Evolutionary conservation across 106 monocot genomes (phyloP).

Genomic region (Chionographis japonica): DNA sequence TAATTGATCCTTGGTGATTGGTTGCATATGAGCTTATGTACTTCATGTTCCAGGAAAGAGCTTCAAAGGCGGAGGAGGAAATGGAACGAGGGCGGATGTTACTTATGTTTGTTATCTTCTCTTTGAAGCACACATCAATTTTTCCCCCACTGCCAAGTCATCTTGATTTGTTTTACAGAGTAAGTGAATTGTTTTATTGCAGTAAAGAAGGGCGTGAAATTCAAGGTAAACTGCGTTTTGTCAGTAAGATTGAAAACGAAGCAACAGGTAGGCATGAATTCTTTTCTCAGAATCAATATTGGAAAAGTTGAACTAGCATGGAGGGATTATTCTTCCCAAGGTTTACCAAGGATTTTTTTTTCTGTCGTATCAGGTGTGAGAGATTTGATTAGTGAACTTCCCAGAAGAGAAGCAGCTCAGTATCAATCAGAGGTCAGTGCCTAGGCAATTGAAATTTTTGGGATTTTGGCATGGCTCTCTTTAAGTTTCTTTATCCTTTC

Average conservation of each 20-base stretch:
- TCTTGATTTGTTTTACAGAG: not conserved
- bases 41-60: slow-evolving; percentile 26
- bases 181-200: slow-evolving; percentile 1
- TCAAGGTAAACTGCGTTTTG: slow-evolving; percentile 22
- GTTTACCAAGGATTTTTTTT: not conserved
- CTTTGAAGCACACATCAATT: not conserved
- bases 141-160: not conserved
- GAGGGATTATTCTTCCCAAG: not conserved
- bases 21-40: not conserved
- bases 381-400: slow-evolving; percentile 25
- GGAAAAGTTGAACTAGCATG: not conserved
- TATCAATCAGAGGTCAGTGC: slow-evolving; percentile 22
- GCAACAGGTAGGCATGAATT: slow-evolving; percentile 15
- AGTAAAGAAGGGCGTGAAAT: slow-evolving; percentile 29
- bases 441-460: no score
- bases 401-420: slow-evolving; percentile 25
- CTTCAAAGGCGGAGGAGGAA: slow-evolving; percentile 30
- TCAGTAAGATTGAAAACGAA: slow-evolving; percentile 23
- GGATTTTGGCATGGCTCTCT: no score
- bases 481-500: no score
- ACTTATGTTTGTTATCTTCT: slow-evolving; percentile 16
- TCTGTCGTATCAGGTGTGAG: slow-evolving; percentile 15
- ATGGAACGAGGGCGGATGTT: slow-evolving; percentile 20
- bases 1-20: no score
- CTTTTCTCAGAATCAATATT: not conserved